phyloP scores from a whole-genome alignment of 495 filamentous ascomycete species.

The Aspergillus hancockii region DNA sequence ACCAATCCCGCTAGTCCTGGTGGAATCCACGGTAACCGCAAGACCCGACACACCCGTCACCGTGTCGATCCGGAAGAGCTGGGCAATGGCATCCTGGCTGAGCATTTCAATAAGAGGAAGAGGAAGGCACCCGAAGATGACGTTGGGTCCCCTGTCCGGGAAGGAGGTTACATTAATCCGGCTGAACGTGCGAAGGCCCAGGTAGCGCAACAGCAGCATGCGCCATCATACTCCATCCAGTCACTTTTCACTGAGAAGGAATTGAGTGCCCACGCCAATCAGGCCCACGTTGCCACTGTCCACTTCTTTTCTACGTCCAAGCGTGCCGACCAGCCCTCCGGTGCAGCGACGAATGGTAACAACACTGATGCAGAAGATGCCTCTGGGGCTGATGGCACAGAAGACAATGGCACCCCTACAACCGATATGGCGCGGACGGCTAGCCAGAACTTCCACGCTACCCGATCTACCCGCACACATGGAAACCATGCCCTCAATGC shows the following conservation, averaged over 20 bases:
- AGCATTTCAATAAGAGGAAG: conserved; percentile 71
- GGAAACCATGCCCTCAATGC: conserved; percentile 59
- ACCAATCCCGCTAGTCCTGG: conserved; percentile 78
- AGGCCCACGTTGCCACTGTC: conserved; percentile 66
- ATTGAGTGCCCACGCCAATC: conserved; percentile 71
- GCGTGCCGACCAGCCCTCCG: conserved; percentile 46
- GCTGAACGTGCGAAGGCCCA: conserved; percentile 46
- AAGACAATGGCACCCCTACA: conserved; percentile 57
- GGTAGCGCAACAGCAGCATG: conserved; percentile 40
- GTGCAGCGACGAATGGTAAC: conserved; percentile 44
- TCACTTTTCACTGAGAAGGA: conserved; percentile 95
- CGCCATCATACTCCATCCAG: conserved; percentile 73
- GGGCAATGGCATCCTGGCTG: conserved; percentile 58
- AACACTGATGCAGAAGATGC: conserved; percentile 49
- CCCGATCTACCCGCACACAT: conserved; percentile 65
- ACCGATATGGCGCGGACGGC: conserved; percentile 70
- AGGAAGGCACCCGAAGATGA: conserved; percentile 71
- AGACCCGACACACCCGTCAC: conserved; percentile 80
- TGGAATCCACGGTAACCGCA: conserved; percentile 75
- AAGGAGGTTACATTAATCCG: conserved; percentile 48
- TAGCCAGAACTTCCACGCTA: conserved; percentile 65
- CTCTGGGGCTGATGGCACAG: conserved; percentile 42
- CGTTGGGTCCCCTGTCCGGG: conserved; percentile 67
- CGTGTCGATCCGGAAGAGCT: conserved; percentile 80
- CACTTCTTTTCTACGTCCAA: conserved; percentile 55